A percentile compares a stretch with the other conserved stretches of the same genome.
These are phyloP conservation scores for Trichomonascaceae sp. DNA, from an alignment of 1,139 yeast genomes.

Conservation along the genomic window DNA sequence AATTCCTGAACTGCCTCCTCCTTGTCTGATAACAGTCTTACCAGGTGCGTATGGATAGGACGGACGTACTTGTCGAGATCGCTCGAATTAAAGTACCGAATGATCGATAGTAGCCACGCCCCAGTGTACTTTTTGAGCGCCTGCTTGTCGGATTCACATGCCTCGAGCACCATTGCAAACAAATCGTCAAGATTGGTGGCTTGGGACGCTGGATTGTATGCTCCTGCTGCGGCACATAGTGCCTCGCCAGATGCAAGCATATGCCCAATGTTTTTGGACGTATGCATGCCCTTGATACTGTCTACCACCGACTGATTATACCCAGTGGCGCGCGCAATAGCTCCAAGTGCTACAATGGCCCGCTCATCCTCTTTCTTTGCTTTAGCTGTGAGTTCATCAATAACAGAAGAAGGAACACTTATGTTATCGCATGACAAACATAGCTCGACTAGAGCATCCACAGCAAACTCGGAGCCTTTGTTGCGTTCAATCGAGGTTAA, in stretches of 20 bases:
- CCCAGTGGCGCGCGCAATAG: slow-evolving; percentile 26
- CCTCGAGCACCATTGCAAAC: slow-evolving; percentile 35
- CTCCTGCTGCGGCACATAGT: slow-evolving; percentile 52
- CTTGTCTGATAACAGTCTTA: slow-evolving; percentile 61
- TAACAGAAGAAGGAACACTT: slow-evolving; percentile 11
- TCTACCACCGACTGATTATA: slow-evolving; percentile 24
- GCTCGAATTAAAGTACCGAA: slow-evolving; percentile 31
- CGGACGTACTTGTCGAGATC: slow-evolving; percentile 8
- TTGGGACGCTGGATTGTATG: slow-evolving; percentile 39
- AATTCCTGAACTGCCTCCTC: slow-evolving; percentile 85
- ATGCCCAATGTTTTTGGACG: slow-evolving; percentile 61
- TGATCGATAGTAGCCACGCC: slow-evolving; percentile 71
- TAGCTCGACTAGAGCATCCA: no score
- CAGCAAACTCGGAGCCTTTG: no score
- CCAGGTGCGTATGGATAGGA: slow-evolving; percentile 55
- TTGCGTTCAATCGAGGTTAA: no score
- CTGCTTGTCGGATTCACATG: slow-evolving; percentile 59
- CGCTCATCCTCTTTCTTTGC: slow-evolving; percentile 50
- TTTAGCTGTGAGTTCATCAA: slow-evolving; percentile 25
- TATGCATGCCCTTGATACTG: slow-evolving; percentile 42
- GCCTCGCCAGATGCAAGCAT: slow-evolving; percentile 82
- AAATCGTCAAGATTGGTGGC: slow-evolving; percentile 19
- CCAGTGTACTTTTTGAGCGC: slow-evolving; percentile 62
- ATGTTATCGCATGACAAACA: no score
- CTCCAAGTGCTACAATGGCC: slow-evolving; percentile 44